Percentiles rank a stretch among this genome's conserved stretches.
Conservation (phyloP, 2,329 filamentous ascomycete species). For the Berkeleyomyces basicola region DNA sequence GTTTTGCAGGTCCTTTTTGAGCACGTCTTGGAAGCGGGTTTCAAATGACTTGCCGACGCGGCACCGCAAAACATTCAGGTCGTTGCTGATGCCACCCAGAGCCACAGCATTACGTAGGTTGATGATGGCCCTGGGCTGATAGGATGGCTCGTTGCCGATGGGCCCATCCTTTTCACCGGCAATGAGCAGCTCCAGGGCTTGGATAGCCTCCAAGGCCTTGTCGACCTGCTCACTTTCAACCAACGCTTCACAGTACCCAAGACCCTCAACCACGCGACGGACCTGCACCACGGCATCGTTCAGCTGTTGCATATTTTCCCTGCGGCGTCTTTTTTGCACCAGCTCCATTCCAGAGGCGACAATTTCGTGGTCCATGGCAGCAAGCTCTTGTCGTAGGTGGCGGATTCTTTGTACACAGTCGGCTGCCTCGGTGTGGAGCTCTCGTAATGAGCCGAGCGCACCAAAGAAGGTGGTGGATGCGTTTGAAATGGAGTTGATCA, state of each 20-base stretch:
- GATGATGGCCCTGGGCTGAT: conserved; percentile 29
- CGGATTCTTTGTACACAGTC: conserved; percentile 83
- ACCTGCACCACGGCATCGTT: conserved; percentile 73
- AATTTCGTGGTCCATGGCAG: conserved; percentile 71
- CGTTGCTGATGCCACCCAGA: conserved; percentile 43
- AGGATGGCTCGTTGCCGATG: conserved; percentile 32
- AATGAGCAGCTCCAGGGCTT: conserved; percentile 63
- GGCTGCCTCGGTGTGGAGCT: conserved; percentile 80
- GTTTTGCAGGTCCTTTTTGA: conserved; percentile 64
- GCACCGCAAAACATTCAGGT: conserved; percentile 57
- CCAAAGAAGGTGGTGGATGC: conserved; percentile 95
- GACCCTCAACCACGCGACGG: conserved; percentile 56
- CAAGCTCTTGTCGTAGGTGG: conserved; percentile 59
- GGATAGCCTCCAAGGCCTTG: conserved; percentile 60
- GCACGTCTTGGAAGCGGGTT: conserved; percentile 55
- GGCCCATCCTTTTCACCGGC: conserved; percentile 44
- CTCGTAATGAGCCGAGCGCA: conserved; percentile 74
- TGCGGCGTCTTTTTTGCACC: conserved; percentile 62
- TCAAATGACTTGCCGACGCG: conserved; percentile 83
- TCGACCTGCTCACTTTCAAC: conserved; percentile 77
- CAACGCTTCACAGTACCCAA: conserved; percentile 60
- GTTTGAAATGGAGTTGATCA: conserved; percentile 90
- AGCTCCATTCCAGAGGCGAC: conserved; percentile 72
- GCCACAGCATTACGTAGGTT: conserved; percentile 8
- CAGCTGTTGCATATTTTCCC: conserved; percentile 71